Conservation (phyloP, 2,329 filamentous ascomycete species). For the Diplodia seriata region DNA sequence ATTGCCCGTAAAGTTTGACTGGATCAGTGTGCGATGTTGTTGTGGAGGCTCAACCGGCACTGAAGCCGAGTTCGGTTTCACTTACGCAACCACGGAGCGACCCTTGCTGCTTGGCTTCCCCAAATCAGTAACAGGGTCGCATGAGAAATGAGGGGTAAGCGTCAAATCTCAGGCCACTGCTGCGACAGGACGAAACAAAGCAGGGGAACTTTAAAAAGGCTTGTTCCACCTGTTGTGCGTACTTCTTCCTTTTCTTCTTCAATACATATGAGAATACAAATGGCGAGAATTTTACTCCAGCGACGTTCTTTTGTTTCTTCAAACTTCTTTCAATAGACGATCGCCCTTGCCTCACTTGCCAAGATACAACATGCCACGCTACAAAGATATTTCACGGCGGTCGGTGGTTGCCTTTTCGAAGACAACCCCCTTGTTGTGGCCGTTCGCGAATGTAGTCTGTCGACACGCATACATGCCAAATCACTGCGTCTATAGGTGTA, state of each 20-base stretch:
- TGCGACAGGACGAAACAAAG: not conserved
- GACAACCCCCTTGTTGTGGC: not conserved
- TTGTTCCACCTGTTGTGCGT: not conserved
- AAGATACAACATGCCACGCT: conserved; percentile 6
- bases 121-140: not conserved
- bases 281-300: conserved; percentile 22
- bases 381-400: conserved; percentile 2
- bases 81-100: conserved; percentile 5
- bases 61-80: not conserved
- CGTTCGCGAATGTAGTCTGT: conserved; percentile 18
- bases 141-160: conserved; percentile 20
- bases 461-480: not conserved
- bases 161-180: not conserved
- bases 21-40: not conserved
- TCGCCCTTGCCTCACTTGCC: conserved; percentile 26
- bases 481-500: too few species aligned
- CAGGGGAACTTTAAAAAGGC: not conserved
- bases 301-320: conserved; percentile 1
- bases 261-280: conserved; percentile 14
- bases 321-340: not conserved
- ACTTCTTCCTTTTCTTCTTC: not conserved
- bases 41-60: not conserved
- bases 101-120: not conserved
- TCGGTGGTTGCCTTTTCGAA: not conserved
- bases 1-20: not conserved